Base-by-base conservation (phyloP, 805 yeast species). In the Starmerella ratchasimensis region DNA sequence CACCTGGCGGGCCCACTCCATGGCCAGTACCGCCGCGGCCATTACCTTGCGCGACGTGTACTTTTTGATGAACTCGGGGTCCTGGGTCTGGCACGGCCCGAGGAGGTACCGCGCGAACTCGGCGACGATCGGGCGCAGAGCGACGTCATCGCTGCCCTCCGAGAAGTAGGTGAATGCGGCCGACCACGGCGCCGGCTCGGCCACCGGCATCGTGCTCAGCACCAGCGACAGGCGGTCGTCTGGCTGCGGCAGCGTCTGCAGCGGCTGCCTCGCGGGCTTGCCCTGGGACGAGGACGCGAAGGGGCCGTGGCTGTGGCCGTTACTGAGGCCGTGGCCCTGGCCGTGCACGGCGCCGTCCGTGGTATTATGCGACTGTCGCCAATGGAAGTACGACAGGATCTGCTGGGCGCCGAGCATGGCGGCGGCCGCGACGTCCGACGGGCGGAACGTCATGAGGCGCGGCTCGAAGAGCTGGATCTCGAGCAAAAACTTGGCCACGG, bases 31-130 rank as follows among this genome's bases (percentile, higher is more conserved):
- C 9, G 64, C 55, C 2, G 64, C 67, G 59, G 82, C 81, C 78
- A 90, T 72, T 55, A 77, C 84, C 57, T 80, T 78, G 55, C 83
- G 74, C 23, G 90, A 73, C 33, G 94, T 88, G 56, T 90, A 90
- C 61, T 90, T 90, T 55, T 80, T 81, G 65, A 83, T 84, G 54
- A 88, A 83, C 32, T 37, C 43, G 21, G 38, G 38, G 57, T 83
- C 94, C 54, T 82, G 94, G 60, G 86, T 94, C 41, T 74, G 76
- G 36, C 84, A 80, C 9, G 94, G 94, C 32, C 77, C 69, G 30
- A 75, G 72, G 17, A 64, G 51, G 57, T 81, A 88, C 54, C 77
- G 80, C 57, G 81, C 68, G 45, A 88, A 71, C 64, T 78, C 67
- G 45, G 73, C 75, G 40, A 80, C 71, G 37, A 83, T 76, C 27